phyloP scores from a whole-genome alignment of 2,329 filamentous ascomycete genomes.

The Clonostachys byssicola region DNA sequence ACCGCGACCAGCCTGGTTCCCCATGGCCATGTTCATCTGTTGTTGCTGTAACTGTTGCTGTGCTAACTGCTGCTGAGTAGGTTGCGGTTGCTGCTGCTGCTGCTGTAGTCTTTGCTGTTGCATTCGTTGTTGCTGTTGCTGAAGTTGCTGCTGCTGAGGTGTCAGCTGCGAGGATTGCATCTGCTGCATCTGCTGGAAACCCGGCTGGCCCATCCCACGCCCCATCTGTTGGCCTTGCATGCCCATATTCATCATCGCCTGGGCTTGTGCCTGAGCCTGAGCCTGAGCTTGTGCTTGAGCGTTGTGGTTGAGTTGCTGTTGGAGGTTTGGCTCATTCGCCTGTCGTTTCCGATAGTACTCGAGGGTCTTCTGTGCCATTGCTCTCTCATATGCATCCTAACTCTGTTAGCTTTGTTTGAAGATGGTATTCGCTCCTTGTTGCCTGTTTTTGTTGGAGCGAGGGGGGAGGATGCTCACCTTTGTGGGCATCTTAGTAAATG shows the following conservation, averaged over 20 bases:
- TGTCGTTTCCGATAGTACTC: constrained; percentile 49
- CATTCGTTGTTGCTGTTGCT: constrained; percentile 19
- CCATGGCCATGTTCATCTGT: constrained; percentile 33
- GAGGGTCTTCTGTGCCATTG: constrained; percentile 36
- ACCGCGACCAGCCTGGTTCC: constrained; percentile 27
- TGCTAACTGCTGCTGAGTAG: constrained; percentile 31
- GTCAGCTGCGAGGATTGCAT: constrained; percentile 51
- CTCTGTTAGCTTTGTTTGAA: constrained; percentile 10
- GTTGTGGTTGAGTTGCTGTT: constrained; percentile 43
- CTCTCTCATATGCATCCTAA: constrained; percentile 45
- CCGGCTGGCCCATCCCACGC: constrained; percentile 45
- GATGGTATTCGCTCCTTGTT: background rate
- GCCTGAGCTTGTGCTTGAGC: constrained; percentile 29
- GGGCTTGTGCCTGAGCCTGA: constrained; percentile 32
- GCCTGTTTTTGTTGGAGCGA: background rate
- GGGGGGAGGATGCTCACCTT: constrained; percentile 30
- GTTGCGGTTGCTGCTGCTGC: constrained; percentile 45
- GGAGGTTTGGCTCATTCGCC: constrained; percentile 41
- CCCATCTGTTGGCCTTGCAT: constrained; percentile 35
- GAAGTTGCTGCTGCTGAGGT: constrained; percentile 31
- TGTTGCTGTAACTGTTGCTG: constrained; percentile 14
- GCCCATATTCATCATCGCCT: constrained; percentile 50
- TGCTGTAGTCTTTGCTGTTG: constrained; percentile 16
- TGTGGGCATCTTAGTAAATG: constrained; percentile 37
- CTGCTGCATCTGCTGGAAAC: constrained; percentile 54